Evolutionary conservation across 805 yeast genomes (phyloP).

Genomic region (Debaryomyces tyrocola): DNA sequence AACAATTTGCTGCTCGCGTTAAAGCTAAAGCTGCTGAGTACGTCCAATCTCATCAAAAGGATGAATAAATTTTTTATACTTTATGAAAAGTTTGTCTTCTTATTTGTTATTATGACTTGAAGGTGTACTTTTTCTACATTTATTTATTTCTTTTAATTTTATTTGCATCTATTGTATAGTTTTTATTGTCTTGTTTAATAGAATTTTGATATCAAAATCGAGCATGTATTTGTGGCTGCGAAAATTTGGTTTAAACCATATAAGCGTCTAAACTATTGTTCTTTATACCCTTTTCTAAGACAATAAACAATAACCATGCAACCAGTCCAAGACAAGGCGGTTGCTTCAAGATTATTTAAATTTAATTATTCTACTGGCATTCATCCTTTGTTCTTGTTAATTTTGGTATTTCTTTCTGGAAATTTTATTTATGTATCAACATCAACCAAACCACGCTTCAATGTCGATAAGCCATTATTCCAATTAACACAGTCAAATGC

Average conservation of each 20-base stretch:
- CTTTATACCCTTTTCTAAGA: not conserved
- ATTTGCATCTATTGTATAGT: not conserved
- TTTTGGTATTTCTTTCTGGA: constrained; percentile 4
- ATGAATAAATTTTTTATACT: not conserved
- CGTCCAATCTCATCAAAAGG: constrained; percentile 36
- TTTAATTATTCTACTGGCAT: not conserved
- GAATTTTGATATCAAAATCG: not conserved
- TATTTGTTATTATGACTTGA: not conserved
- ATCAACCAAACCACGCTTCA: not conserved
- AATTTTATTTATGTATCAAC: constrained; percentile 2
- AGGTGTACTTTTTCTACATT: not conserved
- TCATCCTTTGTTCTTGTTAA: constrained; percentile 2
- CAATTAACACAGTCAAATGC: constrained; percentile 7
- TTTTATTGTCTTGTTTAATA: constrained; percentile 1
- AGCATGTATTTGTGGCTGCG: constrained; percentile 8
- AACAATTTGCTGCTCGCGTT: constrained; percentile 74
- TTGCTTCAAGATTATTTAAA: not conserved
- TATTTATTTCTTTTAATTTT: not conserved
- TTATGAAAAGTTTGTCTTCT: not conserved
- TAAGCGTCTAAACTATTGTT: not conserved
- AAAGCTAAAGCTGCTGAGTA: constrained; percentile 88
- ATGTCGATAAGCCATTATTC: constrained; percentile 2
- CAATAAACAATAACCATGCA: not conserved
- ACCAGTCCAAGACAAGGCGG: not conserved
- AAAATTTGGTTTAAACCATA: not conserved